These are phyloP conservation scores for Litchi chinensis DNA, from an alignment of 345 rosid genomes.

Conservation along the genomic window DNA sequence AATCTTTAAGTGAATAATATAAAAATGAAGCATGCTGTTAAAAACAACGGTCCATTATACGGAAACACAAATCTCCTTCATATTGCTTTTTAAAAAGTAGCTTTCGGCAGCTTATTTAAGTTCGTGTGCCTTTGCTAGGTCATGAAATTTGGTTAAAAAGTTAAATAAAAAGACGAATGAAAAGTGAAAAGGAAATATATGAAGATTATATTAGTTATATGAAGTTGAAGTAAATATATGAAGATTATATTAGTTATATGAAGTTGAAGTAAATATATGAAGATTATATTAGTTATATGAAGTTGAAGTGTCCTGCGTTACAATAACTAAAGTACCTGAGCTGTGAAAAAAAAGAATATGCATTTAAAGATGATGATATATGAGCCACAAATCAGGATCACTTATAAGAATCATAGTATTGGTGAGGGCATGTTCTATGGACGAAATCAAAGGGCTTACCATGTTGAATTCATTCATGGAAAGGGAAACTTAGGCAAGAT, in stretches of 20 bases:
- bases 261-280: not conserved
- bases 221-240: not conserved
- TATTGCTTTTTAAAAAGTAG: not conserved
- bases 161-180: no score
- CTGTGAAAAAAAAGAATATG: not conserved
- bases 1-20: not conserved
- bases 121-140: not conserved
- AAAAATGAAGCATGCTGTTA: no score
- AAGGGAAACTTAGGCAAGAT: not conserved
- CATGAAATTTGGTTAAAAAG: no score
- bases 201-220: not conserved
- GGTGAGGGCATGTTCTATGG: constrained; percentile 2
- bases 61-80: no score
- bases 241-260: no score
- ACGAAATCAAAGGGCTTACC: not conserved
- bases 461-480: not conserved
- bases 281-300: not conserved
- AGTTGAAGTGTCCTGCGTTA: not conserved
- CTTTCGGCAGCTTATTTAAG: not conserved
- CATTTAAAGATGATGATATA: no score
- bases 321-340: not conserved
- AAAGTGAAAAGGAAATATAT: no score
- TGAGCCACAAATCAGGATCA: not conserved
- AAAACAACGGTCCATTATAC: no score
- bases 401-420: not conserved